Evolutionary conservation across 495 filamentous ascomycete genomes (phyloP).

Genomic region (Aspergillus kassunensis): DNA sequence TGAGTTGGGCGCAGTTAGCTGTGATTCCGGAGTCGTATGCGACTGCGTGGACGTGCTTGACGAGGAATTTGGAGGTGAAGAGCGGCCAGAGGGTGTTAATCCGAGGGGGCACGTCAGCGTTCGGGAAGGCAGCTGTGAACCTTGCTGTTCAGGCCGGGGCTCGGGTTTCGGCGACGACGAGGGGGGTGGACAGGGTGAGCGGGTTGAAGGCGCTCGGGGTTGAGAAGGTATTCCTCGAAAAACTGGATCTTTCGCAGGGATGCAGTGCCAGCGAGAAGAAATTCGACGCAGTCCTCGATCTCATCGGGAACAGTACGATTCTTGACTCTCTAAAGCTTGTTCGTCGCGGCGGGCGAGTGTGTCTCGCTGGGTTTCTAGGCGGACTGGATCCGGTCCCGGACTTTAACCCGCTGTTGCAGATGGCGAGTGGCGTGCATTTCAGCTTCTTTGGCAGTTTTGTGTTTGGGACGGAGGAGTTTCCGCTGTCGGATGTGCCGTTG

Average conservation of each 20-base stretch:
- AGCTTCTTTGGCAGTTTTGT: conserved; percentile 44
- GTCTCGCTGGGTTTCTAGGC: conserved; percentile 42
- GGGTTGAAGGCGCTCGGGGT: conserved; percentile 31
- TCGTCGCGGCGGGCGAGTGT: conserved; percentile 34
- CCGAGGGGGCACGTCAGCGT: conserved; percentile 40
- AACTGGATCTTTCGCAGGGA: conserved; percentile 10
- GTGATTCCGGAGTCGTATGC: conserved; percentile 42
- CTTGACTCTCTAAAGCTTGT: conserved; percentile 37
- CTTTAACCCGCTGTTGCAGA: conserved; percentile 46
- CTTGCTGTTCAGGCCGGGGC: conserved; percentile 39
- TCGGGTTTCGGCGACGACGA: conserved; percentile 38
- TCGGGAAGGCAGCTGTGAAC: conserved; percentile 43
- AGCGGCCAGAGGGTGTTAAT: conserved; percentile 35
- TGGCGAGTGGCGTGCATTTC: conserved; percentile 48
- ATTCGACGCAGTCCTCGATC: conserved; percentile 37
- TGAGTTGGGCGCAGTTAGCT: conserved; percentile 40
- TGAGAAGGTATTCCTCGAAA: conserved; percentile 25
- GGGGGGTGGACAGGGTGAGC: conserved; percentile 24
- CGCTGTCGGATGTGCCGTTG: conserved; percentile 40
- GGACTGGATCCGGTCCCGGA: conserved; percentile 42
- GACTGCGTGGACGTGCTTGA: conserved; percentile 44
- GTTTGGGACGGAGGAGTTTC: conserved; percentile 38
- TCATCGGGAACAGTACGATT: conserved; percentile 41
- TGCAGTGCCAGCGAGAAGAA: conserved; percentile 4
- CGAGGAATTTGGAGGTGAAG: conserved; percentile 31